A percentile compares a stretch with the other conserved stretches of the same genome.
These are phyloP conservation scores for Calendula officinalis DNA, from an alignment of 129 eudicot genomes.

Conservation along the genomic window DNA sequence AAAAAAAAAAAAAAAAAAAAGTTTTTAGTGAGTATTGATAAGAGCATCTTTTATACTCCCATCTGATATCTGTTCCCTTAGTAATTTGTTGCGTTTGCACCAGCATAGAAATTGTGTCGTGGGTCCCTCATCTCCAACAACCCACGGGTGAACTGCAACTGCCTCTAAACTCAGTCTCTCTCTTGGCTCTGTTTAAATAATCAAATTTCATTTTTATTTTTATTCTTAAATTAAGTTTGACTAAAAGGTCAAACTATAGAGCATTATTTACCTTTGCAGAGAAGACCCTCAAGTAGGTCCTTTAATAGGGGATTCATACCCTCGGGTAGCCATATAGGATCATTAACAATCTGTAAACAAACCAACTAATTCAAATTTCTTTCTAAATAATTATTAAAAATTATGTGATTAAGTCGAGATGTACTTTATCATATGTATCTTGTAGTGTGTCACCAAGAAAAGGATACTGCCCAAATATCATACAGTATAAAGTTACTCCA, in stretches of 20 bases:
- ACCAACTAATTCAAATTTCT: neutral
- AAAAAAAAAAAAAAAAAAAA: slow-evolving; percentile 16
- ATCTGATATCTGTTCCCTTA: slow-evolving; percentile 30
- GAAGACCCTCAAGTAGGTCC: slow-evolving; percentile 84
- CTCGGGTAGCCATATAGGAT: slow-evolving; percentile 56
- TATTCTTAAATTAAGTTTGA: no score
- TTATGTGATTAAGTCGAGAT: neutral
- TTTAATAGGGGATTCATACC: slow-evolving; percentile 62
- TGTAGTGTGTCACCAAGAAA: slow-evolving; percentile 96
- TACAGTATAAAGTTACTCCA: slow-evolving; percentile 87
- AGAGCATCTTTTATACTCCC: slow-evolving; percentile 32
- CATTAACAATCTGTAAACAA: slow-evolving; percentile 66
- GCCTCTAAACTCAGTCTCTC: slow-evolving; percentile 51
- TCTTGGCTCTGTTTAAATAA: slow-evolving; percentile 51
- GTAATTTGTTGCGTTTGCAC: slow-evolving; percentile 56
- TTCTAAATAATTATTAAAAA: neutral
- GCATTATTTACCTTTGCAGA: slow-evolving; percentile 76
- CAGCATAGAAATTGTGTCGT: slow-evolving; percentile 62
- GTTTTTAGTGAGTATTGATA: slow-evolving; percentile 26
- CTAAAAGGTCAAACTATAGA: neutral
- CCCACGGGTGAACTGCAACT: slow-evolving; percentile 82
- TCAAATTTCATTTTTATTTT: no score
- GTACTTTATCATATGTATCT: slow-evolving; percentile 92
- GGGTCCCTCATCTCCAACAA: slow-evolving; percentile 67
- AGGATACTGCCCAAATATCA: slow-evolving; percentile 79